A percentile compares a stretch with the other conserved stretches of the same genome.
These are phyloP conservation scores for Eucalyptus viminalis DNA, from an alignment of 345 rosid genomes.

Conservation along the genomic window DNA sequence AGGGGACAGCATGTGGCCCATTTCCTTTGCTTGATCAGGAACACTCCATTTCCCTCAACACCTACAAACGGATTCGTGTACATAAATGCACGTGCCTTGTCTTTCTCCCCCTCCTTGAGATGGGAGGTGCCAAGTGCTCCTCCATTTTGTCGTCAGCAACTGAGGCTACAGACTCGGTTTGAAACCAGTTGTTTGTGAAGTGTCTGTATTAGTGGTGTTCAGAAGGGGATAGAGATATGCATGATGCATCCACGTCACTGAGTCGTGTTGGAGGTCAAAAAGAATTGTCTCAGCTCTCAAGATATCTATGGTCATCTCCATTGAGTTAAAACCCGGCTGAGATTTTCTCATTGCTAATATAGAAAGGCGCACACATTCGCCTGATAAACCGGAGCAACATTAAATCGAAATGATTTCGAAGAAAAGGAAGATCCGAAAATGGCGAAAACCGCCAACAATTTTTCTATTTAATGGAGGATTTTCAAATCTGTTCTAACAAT, in stretches of 20 bases:
- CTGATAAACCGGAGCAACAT: background rate
- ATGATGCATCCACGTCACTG: background rate
- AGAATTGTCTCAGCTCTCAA: background rate
- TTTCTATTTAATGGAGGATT: background rate
- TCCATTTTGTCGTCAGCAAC: background rate
- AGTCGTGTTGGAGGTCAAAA: background rate
- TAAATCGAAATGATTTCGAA: background rate
- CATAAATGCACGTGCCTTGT: background rate
- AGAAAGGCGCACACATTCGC: background rate
- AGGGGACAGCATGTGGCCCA: background rate
- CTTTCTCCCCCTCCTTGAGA: background rate
- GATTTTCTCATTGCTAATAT: background rate
- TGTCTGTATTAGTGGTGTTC: background rate
- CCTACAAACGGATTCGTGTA: background rate
- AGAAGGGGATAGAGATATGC: background rate
- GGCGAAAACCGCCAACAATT: background rate
- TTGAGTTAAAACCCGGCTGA: background rate
- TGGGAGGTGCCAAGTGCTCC: background rate
- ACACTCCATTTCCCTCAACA: background rate
- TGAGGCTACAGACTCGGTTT: background rate
- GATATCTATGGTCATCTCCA: background rate
- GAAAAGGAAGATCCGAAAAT: background rate
- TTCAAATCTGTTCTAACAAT: background rate
- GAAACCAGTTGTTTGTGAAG: background rate
- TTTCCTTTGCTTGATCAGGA: background rate